Evolutionary conservation across 2,329 filamentous ascomycete species (phyloP).

Genomic region (Botrytis porri): DNA sequence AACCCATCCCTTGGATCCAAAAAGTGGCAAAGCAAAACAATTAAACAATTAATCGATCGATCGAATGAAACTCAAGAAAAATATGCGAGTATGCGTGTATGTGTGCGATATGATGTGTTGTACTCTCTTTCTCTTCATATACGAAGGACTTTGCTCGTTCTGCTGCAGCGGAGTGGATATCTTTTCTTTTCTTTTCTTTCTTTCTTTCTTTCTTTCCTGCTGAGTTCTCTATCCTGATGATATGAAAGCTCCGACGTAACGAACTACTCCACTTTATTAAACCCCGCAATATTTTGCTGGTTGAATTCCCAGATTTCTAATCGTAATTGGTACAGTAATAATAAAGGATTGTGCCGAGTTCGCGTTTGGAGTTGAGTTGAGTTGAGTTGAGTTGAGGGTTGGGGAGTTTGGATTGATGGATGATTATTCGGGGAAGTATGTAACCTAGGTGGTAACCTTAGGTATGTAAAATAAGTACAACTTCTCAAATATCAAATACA

Average conservation of each 20-base stretch:
- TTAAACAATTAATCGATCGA: background rate
- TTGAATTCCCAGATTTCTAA: background rate
- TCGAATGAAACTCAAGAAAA: background rate
- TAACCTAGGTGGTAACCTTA: too few species aligned
- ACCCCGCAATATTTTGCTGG: background rate
- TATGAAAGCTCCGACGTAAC: background rate
- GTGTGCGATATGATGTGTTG: background rate
- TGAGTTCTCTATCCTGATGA: background rate
- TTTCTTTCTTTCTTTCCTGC: background rate
- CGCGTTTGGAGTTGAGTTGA: background rate
- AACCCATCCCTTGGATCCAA: background rate
- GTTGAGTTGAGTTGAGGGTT: too few species aligned
- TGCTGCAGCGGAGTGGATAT: constrained; percentile 17
- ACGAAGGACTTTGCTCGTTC: background rate
- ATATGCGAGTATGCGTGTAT: background rate
- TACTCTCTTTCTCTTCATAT: background rate
- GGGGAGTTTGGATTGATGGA: background rate
- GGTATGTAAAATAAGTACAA: background rate
- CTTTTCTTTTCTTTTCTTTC: too few species aligned
- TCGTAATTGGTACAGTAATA: too few species aligned
- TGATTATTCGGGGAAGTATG: background rate
- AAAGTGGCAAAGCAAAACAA: background rate
- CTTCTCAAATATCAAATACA: background rate
- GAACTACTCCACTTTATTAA: background rate
- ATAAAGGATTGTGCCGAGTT: background rate